Evolutionary conservation across 2,329 filamentous ascomycete species (phyloP), one percentile per base, ranked within the genome.

Genomic region (Botrytis deweyae): DNA sequence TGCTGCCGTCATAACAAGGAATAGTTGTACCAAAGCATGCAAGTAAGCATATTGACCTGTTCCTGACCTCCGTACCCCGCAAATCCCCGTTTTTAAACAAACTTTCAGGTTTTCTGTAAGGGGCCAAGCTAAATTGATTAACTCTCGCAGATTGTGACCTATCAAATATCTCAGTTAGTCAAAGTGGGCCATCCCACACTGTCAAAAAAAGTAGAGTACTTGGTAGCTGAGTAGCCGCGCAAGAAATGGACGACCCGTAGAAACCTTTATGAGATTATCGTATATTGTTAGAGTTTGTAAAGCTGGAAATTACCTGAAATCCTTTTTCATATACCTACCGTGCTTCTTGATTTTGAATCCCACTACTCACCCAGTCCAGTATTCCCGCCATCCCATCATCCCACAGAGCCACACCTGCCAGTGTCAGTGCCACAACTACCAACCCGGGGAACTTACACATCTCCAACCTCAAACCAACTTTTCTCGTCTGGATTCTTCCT

Each of bases 81-180:
- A 33, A 18, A 70, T 36, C 18, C 36, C 38, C 67, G 59, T n/a
- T n/a, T 33, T 7, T 16, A 20, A 14, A 18, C 62, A 64, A 18
- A 18, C 29, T 61, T 55, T 44, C 67, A 61, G 36, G 49, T 70
- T 70, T 58, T 61, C 42, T 58, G 67, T 36, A 44, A 70, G 67
- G 67, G 67, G 67, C 67, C 52, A 70, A 70, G 67, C n/a, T 18
- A 59, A 42, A 70, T 70, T 61, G 52, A 70, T 61, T 70, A 36
- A 36, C 4, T 44, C 20, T 61, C 1, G 33, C 9, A 55, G 42
- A 29, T 29, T 8, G n/a, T 22, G 52, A 29, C 65, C 65, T 40
- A 67, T 67, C 33, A 40, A 29, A 4, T 18, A 42, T 65, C 42
- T 7, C 18, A 25, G 4, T 66, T 38, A 49, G 33, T 14, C 44